phyloP scores from a whole-genome alignment of 352 stramenopile genomes.

The Phytophthora pisi region DNA sequence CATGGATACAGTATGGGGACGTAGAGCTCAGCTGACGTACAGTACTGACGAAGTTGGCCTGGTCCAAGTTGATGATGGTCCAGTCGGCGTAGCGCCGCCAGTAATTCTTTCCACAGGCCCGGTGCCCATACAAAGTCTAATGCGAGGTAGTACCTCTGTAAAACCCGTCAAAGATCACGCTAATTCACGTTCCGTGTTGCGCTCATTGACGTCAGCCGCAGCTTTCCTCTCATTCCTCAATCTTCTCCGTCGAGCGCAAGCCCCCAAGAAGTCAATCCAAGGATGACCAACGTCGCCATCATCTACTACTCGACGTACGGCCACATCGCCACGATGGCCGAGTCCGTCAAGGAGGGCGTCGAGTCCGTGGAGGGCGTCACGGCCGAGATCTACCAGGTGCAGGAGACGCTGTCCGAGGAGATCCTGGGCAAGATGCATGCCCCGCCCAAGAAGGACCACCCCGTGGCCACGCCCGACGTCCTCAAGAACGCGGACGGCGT shows the following conservation, averaged over 20 bases:
- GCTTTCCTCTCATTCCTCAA: slow-evolving; percentile 30
- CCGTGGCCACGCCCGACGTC: slow-evolving; percentile 61
- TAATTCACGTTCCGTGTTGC: slow-evolving; percentile 15
- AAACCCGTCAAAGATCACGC: slow-evolving; percentile 1
- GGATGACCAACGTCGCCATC: slow-evolving; percentile 80
- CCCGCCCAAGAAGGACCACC: slow-evolving; percentile 72
- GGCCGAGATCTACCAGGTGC: slow-evolving; percentile 75
- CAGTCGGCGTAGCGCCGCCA: background rate
- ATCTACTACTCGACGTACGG: slow-evolving; percentile 90
- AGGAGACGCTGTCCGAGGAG: slow-evolving; percentile 83
- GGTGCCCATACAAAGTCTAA: slow-evolving; percentile 1
- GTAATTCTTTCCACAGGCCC: slow-evolving; percentile 24
- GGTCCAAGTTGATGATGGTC: background rate
- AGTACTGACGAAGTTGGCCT: background rate
- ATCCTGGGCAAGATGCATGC: slow-evolving; percentile 87
- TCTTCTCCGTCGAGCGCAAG: slow-evolving; percentile 30
- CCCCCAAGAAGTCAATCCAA: background rate
- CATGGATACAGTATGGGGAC: background rate
- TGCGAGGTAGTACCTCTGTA: background rate
- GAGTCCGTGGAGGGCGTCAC: slow-evolving; percentile 65
- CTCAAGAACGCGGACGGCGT: slow-evolving; percentile 83
- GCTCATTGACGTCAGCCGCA: slow-evolving; percentile 7
- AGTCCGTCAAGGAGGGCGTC: slow-evolving; percentile 76
- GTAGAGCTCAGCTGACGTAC: background rate
- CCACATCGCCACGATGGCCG: slow-evolving; percentile 81